Conservation (phyloP, 495 filamentous ascomycete genomes). For the Penicillium steckii region DNA sequence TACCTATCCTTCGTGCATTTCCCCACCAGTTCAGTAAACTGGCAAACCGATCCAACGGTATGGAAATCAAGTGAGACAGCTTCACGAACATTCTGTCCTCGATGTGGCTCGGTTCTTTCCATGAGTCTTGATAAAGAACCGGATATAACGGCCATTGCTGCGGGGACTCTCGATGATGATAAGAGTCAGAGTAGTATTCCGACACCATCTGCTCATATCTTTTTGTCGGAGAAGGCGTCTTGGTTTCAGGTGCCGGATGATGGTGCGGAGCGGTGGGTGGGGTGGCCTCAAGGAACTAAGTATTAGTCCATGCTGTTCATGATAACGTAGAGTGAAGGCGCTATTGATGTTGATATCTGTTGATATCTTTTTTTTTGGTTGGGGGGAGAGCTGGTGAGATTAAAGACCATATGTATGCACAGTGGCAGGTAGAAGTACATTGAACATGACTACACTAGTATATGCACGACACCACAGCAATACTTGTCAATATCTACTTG, state of each 20-base stretch:
- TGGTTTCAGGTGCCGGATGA: conserved; percentile 31
- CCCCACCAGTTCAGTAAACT: conserved; percentile 16
- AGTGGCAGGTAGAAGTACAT: too few relatives aligned
- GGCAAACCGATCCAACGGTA: conserved; percentile 17
- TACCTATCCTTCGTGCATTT: conserved; percentile 28
- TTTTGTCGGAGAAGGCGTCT: conserved; percentile 25
- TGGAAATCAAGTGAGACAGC: conserved; percentile 22
- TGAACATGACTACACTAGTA: too few relatives aligned
- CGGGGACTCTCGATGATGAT: conserved; percentile 28
- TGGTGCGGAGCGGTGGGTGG: conserved; percentile 16
- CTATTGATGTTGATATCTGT: too few relatives aligned
- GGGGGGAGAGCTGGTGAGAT: too few relatives aligned
- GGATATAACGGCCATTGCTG: conserved; percentile 16
- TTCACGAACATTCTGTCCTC: conserved; percentile 26
- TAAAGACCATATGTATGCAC: too few relatives aligned
- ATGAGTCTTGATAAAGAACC: conserved; percentile 21
- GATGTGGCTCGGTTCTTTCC: conserved; percentile 28
- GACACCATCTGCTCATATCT: conserved; percentile 23
- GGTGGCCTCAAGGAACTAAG: neutral
- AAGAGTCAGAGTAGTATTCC: conserved; percentile 11
- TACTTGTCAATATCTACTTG: neutral
- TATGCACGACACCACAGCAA: too few relatives aligned
- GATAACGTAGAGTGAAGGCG: too few relatives aligned
- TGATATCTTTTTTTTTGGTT: too few relatives aligned
- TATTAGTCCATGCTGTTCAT: too few relatives aligned